Conservation (phyloP, 495 filamentous ascomycete species). For the Penicillium tannophilum region DNA sequence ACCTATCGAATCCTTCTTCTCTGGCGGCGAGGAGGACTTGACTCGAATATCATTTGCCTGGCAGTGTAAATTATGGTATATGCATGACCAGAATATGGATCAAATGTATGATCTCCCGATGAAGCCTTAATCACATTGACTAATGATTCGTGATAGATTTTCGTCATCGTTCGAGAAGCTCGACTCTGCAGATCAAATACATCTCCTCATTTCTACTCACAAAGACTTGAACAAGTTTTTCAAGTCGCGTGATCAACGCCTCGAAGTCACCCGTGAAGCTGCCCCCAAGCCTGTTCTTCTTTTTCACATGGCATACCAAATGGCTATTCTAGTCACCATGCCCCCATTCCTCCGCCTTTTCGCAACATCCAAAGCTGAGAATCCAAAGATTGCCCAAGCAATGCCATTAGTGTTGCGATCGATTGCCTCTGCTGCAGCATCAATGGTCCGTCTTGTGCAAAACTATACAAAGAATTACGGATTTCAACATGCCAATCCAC, state of each 20-base stretch:
- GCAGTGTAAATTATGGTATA: slow-evolving; percentile 19
- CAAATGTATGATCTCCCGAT: slow-evolving; percentile 8
- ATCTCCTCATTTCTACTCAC: background rate
- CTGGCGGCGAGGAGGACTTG: background rate
- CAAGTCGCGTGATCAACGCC: slow-evolving; percentile 1
- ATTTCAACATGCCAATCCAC: slow-evolving; percentile 11
- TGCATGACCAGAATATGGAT: slow-evolving; percentile 19
- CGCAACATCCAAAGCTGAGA: background rate
- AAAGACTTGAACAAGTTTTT: background rate
- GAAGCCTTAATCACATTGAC: background rate
- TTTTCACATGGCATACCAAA: slow-evolving; percentile 17
- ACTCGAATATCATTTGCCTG: slow-evolving; percentile 14
- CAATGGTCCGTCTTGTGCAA: slow-evolving; percentile 17
- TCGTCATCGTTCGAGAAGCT: background rate
- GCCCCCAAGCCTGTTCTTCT: slow-evolving; percentile 11
- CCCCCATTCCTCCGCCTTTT: slow-evolving; percentile 13
- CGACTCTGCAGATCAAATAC: background rate
- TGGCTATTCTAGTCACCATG: slow-evolving; percentile 15
- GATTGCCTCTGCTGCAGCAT: slow-evolving; percentile 10
- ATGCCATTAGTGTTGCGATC: slow-evolving; percentile 12
- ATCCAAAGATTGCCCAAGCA: background rate
- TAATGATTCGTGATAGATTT: background rate
- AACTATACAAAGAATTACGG: slow-evolving; percentile 6
- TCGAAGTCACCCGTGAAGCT: slow-evolving; percentile 1
- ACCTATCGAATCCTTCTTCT: slow-evolving; percentile 9